Evolutionary conservation across 257 asterid genomes (phyloP).

Genomic region (Catharanthus roseus): DNA sequence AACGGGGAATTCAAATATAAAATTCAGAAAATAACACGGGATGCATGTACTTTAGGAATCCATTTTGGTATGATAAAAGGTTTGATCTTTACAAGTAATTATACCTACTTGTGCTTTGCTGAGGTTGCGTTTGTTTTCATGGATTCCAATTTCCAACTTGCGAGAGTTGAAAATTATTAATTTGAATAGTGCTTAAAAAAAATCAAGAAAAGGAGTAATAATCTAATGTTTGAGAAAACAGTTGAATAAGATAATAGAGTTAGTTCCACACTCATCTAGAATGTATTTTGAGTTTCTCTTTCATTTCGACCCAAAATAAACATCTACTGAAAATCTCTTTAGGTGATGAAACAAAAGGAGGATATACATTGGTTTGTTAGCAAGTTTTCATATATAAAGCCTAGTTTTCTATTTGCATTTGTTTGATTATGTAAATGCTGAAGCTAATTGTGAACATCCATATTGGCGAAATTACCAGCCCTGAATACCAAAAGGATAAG

Average conservation of each 20-base stretch:
- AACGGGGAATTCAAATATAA: not conserved
- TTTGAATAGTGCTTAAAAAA: not conserved
- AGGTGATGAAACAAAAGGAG: not conserved
- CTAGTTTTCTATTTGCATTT: no score
- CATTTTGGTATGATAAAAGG: not conserved
- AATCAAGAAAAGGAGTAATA: not conserved
- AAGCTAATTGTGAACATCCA: not conserved
- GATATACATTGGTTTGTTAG: not conserved
- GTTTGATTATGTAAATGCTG: not conserved
- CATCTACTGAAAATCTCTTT: not conserved
- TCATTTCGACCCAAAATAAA: no score
- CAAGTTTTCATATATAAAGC: no score
- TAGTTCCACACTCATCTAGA: not conserved
- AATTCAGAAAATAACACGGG: not conserved
- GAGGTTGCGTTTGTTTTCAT: not conserved
- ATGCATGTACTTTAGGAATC: not conserved
- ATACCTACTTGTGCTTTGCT: not conserved
- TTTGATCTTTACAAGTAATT: not conserved
- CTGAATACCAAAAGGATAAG: not conserved
- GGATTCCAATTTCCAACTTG: not conserved
- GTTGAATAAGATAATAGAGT: not conserved
- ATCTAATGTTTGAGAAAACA: not conserved
- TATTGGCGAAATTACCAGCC: not conserved
- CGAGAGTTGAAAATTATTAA: no score
- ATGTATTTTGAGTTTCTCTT: not conserved